Percentiles rank a stretch among this genome's conserved stretches.
These are phyloP conservation scores for Penicillium crystallinum DNA, from an alignment of 495 filamentous ascomycete genomes.

Conservation along the genomic window DNA sequence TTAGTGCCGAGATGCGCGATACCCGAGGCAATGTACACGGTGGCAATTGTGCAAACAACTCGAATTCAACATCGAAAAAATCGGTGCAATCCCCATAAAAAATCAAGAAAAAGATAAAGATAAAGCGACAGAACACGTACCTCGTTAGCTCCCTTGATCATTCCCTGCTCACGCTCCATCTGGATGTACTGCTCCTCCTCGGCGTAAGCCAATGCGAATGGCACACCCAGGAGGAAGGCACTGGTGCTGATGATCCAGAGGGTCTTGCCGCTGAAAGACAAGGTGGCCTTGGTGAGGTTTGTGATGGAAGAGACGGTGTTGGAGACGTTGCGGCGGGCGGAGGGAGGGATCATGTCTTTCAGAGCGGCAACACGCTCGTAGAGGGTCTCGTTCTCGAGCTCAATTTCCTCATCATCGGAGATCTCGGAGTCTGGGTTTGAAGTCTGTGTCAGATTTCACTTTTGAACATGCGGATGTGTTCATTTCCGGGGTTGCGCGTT, in stretches of 20 bases:
- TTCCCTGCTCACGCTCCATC: conserved; percentile 95
- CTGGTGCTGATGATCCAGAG: conserved; percentile 84
- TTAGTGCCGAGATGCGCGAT: background rate
- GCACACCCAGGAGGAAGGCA: conserved; percentile 83
- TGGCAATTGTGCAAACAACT: background rate
- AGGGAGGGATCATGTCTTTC: conserved; percentile 85
- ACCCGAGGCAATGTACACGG: conserved; percentile 4
- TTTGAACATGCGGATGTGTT: conserved; percentile 11
- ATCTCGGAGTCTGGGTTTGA: conserved; percentile 48
- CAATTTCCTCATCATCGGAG: conserved; percentile 44
- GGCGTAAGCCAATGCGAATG: conserved; percentile 83
- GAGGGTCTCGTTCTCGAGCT: conserved; percentile 54
- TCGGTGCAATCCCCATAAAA: background rate
- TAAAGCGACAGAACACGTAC: conserved; percentile 39
- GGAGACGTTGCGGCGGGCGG: conserved; percentile 64
- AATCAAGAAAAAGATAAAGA: background rate
- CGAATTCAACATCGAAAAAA: background rate
- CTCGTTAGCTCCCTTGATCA: conserved; percentile 79
- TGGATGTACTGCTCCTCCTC: conserved; percentile 95
- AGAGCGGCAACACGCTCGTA: conserved; percentile 79
- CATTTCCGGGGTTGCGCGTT: background rate
- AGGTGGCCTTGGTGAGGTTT: conserved; percentile 53
- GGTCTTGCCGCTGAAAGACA: conserved; percentile 71
- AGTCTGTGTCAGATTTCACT: conserved; percentile 22
- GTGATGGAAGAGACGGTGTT: conserved; percentile 53